phyloP scores from a whole-genome alignment of 805 yeast species.

The Candida morakotiae region DNA sequence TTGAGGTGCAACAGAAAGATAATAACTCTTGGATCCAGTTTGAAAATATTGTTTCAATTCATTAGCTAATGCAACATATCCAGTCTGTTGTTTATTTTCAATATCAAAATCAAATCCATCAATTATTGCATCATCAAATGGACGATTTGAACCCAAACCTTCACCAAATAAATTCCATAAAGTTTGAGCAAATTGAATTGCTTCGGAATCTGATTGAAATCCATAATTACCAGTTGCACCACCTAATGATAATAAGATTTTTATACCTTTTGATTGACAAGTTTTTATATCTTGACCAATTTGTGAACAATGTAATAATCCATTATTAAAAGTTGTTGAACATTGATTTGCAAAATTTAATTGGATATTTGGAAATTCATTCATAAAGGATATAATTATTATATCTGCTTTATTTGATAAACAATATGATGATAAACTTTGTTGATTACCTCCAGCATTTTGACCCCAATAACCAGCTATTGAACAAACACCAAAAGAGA shows the following conservation, averaged over 20 bases:
- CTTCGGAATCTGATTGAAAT: constrained; percentile 48
- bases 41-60: constrained; percentile 19
- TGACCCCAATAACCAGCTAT: constrained; percentile 92
- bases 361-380: constrained; percentile 43
- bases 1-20: constrained; percentile 88
- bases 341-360: constrained; percentile 19
- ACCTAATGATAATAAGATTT: constrained; percentile 68
- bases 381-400: constrained; percentile 63
- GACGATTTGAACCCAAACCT: constrained; percentile 16
- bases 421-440: constrained; percentile 48
- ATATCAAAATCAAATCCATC: constrained; percentile 35
- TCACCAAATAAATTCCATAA: constrained; percentile 35
- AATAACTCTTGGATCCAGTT: constrained; percentile 46
- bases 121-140: constrained; percentile 25
- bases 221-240: constrained; percentile 41
- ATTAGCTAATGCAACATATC: constrained; percentile 24
- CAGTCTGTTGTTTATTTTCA: constrained; percentile 20
- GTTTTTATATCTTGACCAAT: constrained; percentile 57
- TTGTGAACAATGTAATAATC: constrained; percentile 31
- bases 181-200: constrained; percentile 44
- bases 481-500: not conserved
- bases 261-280: constrained; percentile 73
- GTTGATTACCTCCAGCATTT: constrained; percentile 31
- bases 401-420: constrained; percentile 62
- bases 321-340: constrained; percentile 27